Evolutionary conservation across 345 rosid species (phyloP).

Genomic region (Adansonia digitata): DNA sequence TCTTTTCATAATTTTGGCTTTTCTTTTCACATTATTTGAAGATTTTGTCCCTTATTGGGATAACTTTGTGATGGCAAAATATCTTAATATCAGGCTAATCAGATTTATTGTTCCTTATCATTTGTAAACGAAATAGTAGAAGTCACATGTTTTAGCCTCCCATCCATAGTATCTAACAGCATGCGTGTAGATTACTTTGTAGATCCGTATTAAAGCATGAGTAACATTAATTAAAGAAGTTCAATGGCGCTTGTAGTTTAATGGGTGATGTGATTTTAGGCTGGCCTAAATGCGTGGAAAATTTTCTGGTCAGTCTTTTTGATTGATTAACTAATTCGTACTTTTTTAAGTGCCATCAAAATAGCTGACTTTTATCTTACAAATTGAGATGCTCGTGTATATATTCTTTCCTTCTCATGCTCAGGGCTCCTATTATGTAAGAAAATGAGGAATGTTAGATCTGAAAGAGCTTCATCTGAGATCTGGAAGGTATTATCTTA

Average conservation of each 20-base stretch:
- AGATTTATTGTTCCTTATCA: not conserved
- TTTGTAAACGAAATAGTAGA: not conserved
- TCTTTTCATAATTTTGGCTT: not conserved
- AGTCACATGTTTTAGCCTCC: not conserved
- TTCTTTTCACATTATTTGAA: not conserved
- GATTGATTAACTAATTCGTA: not conserved
- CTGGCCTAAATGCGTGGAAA: not conserved
- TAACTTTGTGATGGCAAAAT: not conserved
- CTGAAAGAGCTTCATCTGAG: conserved; percentile 59
- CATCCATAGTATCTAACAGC: not conserved
- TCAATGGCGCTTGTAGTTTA: not conserved
- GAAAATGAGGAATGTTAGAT: conserved; percentile 58
- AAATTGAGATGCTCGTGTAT: not conserved
- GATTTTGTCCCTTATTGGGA: not conserved
- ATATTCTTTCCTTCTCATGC: conserved; percentile 3
- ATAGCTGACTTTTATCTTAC: not conserved
- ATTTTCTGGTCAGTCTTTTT: not conserved
- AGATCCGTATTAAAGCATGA: not conserved
- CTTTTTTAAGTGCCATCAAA: not conserved
- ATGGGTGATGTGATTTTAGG: not conserved
- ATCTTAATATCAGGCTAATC: not conserved
- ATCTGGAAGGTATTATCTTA: conserved; percentile 48
- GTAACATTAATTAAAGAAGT: conserved; percentile 1
- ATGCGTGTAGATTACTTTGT: not conserved
- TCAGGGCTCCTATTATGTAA: conserved; percentile 48